Base-by-base conservation (phyloP, 129 eudicot species). In the Rutidosis leptorrhynchoides region DNA sequence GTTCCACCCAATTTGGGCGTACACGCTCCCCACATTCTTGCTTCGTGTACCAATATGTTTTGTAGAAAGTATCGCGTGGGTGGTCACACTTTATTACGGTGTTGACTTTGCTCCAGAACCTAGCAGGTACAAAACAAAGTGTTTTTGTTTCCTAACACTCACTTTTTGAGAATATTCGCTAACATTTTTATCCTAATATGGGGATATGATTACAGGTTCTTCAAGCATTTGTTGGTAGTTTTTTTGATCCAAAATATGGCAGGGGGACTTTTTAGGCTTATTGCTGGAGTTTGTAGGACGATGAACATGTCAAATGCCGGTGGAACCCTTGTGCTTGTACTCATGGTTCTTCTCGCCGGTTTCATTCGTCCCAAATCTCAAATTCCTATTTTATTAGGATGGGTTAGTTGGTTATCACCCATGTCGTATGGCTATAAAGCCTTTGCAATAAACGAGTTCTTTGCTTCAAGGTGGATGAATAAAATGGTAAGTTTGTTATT, bases 1-100 rank as follows among this genome's bases (percentile, higher is more conserved):
- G 20, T 90, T 90, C 69, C 86, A 81, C 62, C 97, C 97, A n/a
- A 53, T 86, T 2, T 90, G 97, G 97, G 75, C 89, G n/a, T 87
- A 73, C 27, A 90, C 95, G 3, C 67, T 90, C 46, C 93, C 97
- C 7, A 84, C 77, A 10, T 84, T 87, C 68, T 58, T 87, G 74
- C 85, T 90, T 9, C 75, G 83, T 15, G 20, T 87, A 6, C 96
- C 97, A 7, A 80, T 87, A 16, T 87, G 89, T 10, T 37, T 87
- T 10, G 53, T 87, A 6, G 95, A 90, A 67, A 67, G 87, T 23
- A 65, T 78, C 28, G 80, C 68, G 58, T 90, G 89, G 91, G 62
- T 75, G 65, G 74, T 46, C 32, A 60, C 82, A 19, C 42, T 87
- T 11, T 90, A 90, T 63, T 90, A 78, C 45, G 79, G 95, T 42